Base-by-base conservation (phyloP, 768 basidiomycete genomes). In the Nidula microcarpa region DNA sequence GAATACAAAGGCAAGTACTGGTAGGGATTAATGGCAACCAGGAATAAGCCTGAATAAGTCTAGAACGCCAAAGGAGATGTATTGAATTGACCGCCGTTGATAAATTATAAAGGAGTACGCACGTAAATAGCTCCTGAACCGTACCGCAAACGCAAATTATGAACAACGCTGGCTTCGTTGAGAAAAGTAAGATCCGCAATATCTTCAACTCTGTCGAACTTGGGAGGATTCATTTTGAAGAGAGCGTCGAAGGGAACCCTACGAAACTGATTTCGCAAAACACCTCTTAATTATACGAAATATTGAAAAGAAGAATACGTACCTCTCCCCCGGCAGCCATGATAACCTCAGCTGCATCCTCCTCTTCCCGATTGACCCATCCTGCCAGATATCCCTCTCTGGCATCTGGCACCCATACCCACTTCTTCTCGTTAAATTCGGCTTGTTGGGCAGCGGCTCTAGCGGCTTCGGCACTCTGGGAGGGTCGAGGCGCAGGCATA, bases 1-100 rank as follows among this genome's bases (percentile, higher is more conserved):
- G 91, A 90, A 71, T 98, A 98, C 23, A 98, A 81, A 11, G 94
- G 94, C 9, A 99, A 74, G 55, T 79, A 79, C 66, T 91, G 93
- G 73, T 99, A 99, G 6, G 97, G 97, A 70, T 99, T 99, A 62
- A 99, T 90, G 32, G 97, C 97, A 53, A 99, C 96, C 65, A 98
- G 81, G 78, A 99, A 99, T 61, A 98, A 81, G 43, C 96, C 94
- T 16, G 92, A 93, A 74, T 93, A 95, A 41, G 93, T 94, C 92
- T 97, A 62, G 1, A 36, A 43, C 44, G 14, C 47, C 49, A 43
- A 51, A 37, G 60, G 49, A 33, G 23, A 30, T 30, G 23, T 30
- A 30, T 30, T 30, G 23, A 30, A 30, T 30, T 30, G 23, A 30
- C 23, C 23, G 23, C 23, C 23, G 4, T 30, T 30, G 23, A 30